These are phyloP conservation scores for Dentipellis sp. DNA, from an alignment of 768 basidiomycete genomes.

Conservation along the genomic window DNA sequence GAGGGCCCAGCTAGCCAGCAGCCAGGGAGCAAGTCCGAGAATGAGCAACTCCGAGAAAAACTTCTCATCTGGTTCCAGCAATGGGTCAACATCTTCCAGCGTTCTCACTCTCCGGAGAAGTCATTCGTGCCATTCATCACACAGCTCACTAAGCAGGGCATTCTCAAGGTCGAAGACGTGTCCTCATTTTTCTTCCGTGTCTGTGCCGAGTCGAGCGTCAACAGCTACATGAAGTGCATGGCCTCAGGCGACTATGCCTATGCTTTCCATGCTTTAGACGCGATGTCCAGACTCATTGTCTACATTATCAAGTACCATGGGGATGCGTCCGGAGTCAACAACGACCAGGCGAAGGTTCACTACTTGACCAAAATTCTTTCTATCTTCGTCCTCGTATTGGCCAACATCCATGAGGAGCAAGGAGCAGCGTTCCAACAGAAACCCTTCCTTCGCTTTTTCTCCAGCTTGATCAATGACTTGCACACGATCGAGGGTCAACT, in stretches of 20 bases:
- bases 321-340: conserved; percentile 86
- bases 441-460: conserved; percentile 98
- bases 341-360: conserved; percentile 91
- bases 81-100: conserved; percentile 94
- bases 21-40: conserved; percentile 58
- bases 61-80: conserved; percentile 80
- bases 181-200: conserved; percentile 99
- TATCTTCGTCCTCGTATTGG: conserved; percentile 92
- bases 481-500: conserved; percentile 78
- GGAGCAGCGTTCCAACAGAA: conserved; percentile 89
- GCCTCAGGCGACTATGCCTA: conserved; percentile 63
- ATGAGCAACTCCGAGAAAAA: conserved; percentile 67
- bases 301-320: conserved; percentile 99
- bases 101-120: conserved; percentile 85
- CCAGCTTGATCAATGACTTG: conserved; percentile 88
- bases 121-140: conserved; percentile 95
- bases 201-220: conserved; percentile 90
- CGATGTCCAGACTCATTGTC: conserved; percentile 88
- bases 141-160: conserved; percentile 94
- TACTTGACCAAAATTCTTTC: conserved; percentile 96
- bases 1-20: conserved; percentile 22
- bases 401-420: conserved; percentile 92
- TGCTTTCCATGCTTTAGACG: conserved; percentile 90
- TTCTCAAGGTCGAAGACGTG: conserved; percentile 90
- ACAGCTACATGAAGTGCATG: conserved; percentile 72